Base-by-base conservation (phyloP, 1,284 basidiomycete genomes). In the Amylostereum chailletii region DNA sequence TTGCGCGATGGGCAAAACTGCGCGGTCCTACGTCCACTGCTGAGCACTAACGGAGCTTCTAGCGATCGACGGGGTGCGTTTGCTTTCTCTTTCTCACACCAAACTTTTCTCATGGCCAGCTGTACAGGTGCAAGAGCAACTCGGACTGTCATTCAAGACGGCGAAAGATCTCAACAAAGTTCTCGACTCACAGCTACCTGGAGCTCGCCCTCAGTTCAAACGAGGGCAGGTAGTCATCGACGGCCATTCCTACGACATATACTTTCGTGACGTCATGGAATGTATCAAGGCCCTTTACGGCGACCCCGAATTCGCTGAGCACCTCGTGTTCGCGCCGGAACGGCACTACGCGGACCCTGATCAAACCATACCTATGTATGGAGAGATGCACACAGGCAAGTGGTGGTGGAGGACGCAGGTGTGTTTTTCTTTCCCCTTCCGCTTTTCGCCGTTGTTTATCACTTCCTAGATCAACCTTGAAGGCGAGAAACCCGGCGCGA, bases 391-490 rank as follows among this genome's bases (percentile, higher is more conserved):
- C 34, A 45, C 32, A 4, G 26, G 26, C n/a, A 50, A 34, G n/a
- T 26, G 29, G 30, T 43, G 27, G 51, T 50, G 41, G 34, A 37
- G 31, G 39, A 37, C 11, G 32, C 48, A 43, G 42, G 42, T 43
- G n/a, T n/a, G 26, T 43, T n/a, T 9, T 30, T 5, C 9, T 29
- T 30, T n/a, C n/a, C n/a, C n/a, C n/a, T n/a, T n/a, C n/a, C n/a
- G n/a, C 40, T 31, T 31, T 5, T 43, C 11, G n/a, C 5, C 29
- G 32, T 3, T n/a, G 26, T 4, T 29, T 43, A n/a, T n/a, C n/a
- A n/a, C 4, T 43, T 5, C 42, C 32, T 30, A 43, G 42, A 5
- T 5, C 10, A 7, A 30, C 6, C 42, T 43, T 5, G 42, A 43
- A n/a, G n/a, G 27, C 6, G 5, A n/a, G 26, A 43, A 43, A 31